These are phyloP conservation scores for Aspergillus japonicus DNA, from an alignment of 2,329 filamentous ascomycete species.

Conservation along the genomic window DNA sequence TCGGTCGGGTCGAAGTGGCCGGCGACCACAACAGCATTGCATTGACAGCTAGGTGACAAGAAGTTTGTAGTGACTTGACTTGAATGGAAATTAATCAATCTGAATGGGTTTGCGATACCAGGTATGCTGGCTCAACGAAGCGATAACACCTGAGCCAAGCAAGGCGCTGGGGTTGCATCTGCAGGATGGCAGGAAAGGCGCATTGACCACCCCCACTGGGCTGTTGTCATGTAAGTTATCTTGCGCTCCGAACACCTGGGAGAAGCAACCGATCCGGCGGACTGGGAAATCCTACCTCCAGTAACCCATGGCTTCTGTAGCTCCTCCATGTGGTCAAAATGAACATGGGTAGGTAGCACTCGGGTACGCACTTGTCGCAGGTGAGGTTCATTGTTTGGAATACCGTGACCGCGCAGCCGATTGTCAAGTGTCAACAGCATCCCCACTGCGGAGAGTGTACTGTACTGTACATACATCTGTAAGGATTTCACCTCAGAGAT, in stretches of 20 bases:
- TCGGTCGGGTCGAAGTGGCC: no score
- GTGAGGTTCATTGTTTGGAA: not conserved
- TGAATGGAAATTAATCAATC: no score
- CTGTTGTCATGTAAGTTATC: not conserved
- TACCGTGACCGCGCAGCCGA: no score
- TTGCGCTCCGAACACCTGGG: slow-evolving; percentile 4
- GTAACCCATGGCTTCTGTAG: not conserved
- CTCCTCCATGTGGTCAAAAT: not conserved
- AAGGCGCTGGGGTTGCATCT: not conserved
- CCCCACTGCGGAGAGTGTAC: not conserved
- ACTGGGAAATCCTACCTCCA: slow-evolving; percentile 3
- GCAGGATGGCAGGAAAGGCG: slow-evolving; percentile 8
- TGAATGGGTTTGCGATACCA: not conserved
- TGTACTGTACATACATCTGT: no score
- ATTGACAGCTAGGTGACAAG: no score
- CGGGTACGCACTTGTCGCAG: slow-evolving; percentile 4
- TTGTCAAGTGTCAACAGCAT: not conserved
- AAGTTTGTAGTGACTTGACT: no score
- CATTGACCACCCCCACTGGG: slow-evolving; percentile 8
- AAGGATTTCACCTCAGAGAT: no score
- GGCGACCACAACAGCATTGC: no score
- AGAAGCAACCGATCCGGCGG: slow-evolving; percentile 10
- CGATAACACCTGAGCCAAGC: not conserved
- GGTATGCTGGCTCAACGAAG: no score
- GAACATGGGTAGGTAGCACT: not conserved